Evolutionary conservation across 129 eudicot species (phyloP), one percentile per base, ranked within the genome.

Genomic region (Solidago caesia): DNA sequence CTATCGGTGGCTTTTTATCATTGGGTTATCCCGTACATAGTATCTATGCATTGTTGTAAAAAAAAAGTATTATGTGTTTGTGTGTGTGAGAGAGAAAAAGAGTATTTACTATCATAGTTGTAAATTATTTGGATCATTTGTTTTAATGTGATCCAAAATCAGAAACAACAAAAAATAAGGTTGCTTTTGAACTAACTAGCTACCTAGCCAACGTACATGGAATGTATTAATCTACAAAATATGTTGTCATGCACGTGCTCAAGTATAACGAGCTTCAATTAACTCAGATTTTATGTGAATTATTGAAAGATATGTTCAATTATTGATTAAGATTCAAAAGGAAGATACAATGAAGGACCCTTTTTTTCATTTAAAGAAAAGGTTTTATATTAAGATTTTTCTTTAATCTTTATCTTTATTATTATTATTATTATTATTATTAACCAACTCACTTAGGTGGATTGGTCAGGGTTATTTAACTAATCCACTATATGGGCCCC

Each of bases 161-260:
- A 42, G 14, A 7, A 16, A 42, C 3, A 33, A 68, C 56, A 57
- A 4, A 68, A 56, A 56, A 52, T 56, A 53, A 67, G 42, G 61
- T 47, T 25, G 63, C 59, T 33, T 26, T 49, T 45, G 29, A 69
- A 63, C 63, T 53, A 46, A 42, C 55, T 41, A 56, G 16, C 63
- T 73, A 33, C 39, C 39, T 33, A 72, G 82, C 51, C 67, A 64
- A 73, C 25, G 67, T 80, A 73, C 76, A 84, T 70, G 82, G 86
- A 85, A 87, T 87, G 85, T 79, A 56, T 79, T 6, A 55, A 60
- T 6, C 47, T 75, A 68, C 45, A 80, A 58, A 80, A 46, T 60
- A 70, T 64, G 76, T n/a, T 75, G 56, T 68, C 82, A 78, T 77
- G 70, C 92, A 85, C 92, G 87, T 88, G 92, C 89, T 67, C 44